phyloP scores from a whole-genome alignment of 2,329 filamentous ascomycete species.

The Gnomoniopsis smithogilvyi region DNA sequence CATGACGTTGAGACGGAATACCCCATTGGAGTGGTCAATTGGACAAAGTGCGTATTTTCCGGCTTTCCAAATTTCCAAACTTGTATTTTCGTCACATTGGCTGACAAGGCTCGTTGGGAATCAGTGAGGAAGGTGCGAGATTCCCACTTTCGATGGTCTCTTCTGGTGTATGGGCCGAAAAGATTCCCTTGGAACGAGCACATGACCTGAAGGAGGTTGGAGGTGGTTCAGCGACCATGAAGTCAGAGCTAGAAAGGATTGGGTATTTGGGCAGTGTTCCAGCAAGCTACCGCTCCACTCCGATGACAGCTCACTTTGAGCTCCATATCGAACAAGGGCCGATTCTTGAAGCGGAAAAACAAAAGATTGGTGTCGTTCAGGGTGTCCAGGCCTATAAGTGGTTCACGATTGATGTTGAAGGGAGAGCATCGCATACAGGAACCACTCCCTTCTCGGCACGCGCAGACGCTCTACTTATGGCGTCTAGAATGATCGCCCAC shows the following conservation, averaged over 20 bases:
- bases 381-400: conserved; percentile 75
- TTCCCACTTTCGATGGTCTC: conserved; percentile 74
- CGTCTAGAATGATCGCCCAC: conserved; percentile 64
- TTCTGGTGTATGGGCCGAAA: conserved; percentile 75
- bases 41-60: conserved; percentile 58
- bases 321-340: conserved; percentile 84
- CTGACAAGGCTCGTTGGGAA: not conserved
- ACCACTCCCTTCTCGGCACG: conserved; percentile 59
- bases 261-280: conserved; percentile 62
- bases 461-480: conserved; percentile 65
- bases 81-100: too few species aligned
- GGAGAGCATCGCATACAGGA: conserved; percentile 70
- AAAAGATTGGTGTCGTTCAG: conserved; percentile 66
- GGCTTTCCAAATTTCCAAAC: not conserved
- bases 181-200: conserved; percentile 58
- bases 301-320: conserved; percentile 76
- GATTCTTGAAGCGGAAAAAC: conserved; percentile 61
- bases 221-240: conserved; percentile 60
- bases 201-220: conserved; percentile 61
- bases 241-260: conserved; percentile 66
- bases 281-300: conserved; percentile 55
- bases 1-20: conserved; percentile 65
- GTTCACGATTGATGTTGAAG: conserved; percentile 64
- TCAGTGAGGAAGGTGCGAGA: conserved; percentile 74
- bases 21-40: conserved; percentile 72